Percentiles rank a stretch among this genome's conserved stretches.
These are phyloP conservation scores for Clavispora asparagi DNA, from an alignment of 805 yeast genomes.

Conservation along the genomic window DNA sequence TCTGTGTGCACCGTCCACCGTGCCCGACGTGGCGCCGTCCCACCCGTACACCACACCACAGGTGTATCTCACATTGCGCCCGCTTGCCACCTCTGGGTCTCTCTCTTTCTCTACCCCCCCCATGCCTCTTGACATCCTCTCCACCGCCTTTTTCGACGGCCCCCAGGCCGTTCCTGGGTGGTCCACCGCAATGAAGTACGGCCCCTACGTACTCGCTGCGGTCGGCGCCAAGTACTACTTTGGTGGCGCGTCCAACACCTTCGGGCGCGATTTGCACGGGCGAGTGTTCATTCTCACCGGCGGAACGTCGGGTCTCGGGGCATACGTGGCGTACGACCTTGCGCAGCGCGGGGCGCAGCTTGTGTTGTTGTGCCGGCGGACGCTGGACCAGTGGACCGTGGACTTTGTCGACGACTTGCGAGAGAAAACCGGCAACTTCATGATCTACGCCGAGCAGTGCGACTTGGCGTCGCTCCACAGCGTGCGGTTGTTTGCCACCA, in stretches of 20 bases:
- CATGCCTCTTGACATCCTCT: constrained; percentile 85
- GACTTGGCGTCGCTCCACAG: constrained; percentile 71
- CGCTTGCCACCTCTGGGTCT: neutral
- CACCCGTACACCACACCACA: neutral
- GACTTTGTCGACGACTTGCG: constrained; percentile 80
- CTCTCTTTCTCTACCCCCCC: no score
- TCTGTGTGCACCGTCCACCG: neutral
- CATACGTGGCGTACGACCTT: constrained; percentile 64
- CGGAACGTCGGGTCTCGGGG: constrained; percentile 92
- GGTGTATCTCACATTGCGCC: neutral
- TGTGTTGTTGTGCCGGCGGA: constrained; percentile 61
- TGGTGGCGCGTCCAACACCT: constrained; percentile 75
- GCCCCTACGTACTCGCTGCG: constrained; percentile 42
- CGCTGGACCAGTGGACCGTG: constrained; percentile 64
- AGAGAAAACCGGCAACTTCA: constrained; percentile 57
- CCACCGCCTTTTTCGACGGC: constrained; percentile 68
- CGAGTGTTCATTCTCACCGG: constrained; percentile 81
- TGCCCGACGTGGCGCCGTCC: no score
- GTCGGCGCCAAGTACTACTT: constrained; percentile 63
- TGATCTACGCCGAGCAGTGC: constrained; percentile 89
- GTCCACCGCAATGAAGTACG: constrained; percentile 49
- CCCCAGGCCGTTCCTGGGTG: constrained; percentile 73
- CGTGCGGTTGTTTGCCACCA: constrained; percentile 85
- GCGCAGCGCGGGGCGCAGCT: constrained; percentile 85
- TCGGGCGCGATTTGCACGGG: constrained; percentile 93